Evolutionary conservation across 441 rosid genomes (phyloP).

Genomic region (Erysimum cheiri): DNA sequence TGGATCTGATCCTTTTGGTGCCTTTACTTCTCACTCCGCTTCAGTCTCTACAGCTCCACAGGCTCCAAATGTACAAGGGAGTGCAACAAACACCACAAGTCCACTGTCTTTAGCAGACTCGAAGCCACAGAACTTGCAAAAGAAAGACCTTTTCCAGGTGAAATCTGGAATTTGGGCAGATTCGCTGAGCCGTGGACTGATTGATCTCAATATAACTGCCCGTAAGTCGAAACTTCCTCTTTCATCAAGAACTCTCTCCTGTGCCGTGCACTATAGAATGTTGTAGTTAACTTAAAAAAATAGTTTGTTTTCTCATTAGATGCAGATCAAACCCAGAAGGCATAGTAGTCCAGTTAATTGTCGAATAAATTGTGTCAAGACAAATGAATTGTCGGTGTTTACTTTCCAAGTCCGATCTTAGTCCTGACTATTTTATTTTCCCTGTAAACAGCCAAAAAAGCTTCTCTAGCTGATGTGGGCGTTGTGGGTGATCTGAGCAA

Average conservation of each 20-base stretch:
- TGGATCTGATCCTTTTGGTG: conserved; percentile 87
- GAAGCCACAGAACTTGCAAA: conserved; percentile 47
- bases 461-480: conserved; percentile 84
- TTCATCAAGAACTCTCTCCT: not conserved
- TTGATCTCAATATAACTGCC: conserved; percentile 97
- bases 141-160: conserved; percentile 76
- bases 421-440: conserved; percentile 14
- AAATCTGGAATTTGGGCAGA: conserved; percentile 98
- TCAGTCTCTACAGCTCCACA: conserved; percentile 52
- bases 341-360: not conserved
- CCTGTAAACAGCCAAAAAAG: conserved; percentile 82
- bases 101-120: conserved; percentile 49
- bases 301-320: not conserved
- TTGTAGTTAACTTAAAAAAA: not conserved
- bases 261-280: not conserved
- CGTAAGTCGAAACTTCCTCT: conserved; percentile 58
- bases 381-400: not conserved
- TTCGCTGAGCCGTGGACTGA: conserved; percentile 92
- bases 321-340: conserved; percentile 9
- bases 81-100: conserved; percentile 47
- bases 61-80: conserved; percentile 47
- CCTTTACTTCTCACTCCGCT: conserved; percentile 66
- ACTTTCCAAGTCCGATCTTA: not conserved
- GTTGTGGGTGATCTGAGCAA: conserved; percentile 66
- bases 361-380: not conserved